Percentiles rank a stretch among this genome's conserved stretches.
These are phyloP conservation scores for Exophiala alcalophila DNA, from an alignment of 2,329 filamentous ascomycete species.

Conservation along the genomic window DNA sequence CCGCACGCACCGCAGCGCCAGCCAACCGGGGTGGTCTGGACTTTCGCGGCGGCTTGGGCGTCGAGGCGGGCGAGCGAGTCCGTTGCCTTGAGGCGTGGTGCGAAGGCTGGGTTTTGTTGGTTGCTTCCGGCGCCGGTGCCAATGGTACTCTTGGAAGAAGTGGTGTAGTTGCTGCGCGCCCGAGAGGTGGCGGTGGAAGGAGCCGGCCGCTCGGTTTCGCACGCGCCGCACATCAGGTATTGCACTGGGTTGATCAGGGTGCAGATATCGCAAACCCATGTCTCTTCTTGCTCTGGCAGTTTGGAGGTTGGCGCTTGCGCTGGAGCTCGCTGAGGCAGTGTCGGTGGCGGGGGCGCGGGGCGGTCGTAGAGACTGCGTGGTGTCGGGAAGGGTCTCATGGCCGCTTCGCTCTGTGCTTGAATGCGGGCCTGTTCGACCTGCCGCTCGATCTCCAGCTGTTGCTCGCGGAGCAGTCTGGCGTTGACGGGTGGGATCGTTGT, in stretches of 20 bases:
- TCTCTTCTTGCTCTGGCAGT: conserved; percentile 31
- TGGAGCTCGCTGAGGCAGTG: neutral
- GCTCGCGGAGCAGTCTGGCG: conserved; percentile 13
- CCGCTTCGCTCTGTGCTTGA: conserved; percentile 4
- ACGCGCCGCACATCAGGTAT: conserved; percentile 60
- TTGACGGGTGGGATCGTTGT: conserved; percentile 33
- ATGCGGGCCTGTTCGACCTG: conserved; percentile 14
- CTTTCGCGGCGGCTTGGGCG: conserved; percentile 43
- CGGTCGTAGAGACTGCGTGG: conserved; percentile 2
- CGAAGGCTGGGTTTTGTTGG: conserved; percentile 15
- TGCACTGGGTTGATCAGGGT: conserved; percentile 61
- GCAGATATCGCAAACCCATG: conserved; percentile 61
- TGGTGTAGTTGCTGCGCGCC: no score
- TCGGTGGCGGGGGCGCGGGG: conserved; percentile 1
- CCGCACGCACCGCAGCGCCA: conserved; percentile 60
- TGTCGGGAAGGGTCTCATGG: conserved; percentile 3
- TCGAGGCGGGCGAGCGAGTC: conserved; percentile 41
- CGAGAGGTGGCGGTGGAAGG: no score
- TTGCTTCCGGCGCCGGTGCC: no score
- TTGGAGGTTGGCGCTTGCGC: no score
- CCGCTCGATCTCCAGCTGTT: conserved; percentile 21
- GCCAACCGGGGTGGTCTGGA: conserved; percentile 52
- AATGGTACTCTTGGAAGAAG: no score
- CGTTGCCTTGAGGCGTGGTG: conserved; percentile 33
- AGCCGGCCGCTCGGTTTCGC: conserved; percentile 53